Evolutionary conservation across 108 stramenopile species (phyloP), one percentile per base, ranked within the genome.

Genomic region (Cylindrotheca closterium): DNA sequence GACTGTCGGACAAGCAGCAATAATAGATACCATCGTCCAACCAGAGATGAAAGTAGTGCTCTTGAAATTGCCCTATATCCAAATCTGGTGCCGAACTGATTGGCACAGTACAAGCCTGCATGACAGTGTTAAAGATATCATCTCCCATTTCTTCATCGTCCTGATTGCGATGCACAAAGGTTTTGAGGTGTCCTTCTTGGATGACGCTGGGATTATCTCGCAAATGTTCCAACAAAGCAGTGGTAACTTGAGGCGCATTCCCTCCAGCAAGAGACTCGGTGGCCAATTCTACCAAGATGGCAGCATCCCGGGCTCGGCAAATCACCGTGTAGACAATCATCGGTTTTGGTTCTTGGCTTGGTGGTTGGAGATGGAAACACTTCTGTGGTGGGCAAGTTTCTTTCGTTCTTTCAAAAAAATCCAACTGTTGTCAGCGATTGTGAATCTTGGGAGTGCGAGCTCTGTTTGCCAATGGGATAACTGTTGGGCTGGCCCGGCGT

Each of bases 281-380:
- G 10, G 82, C 73, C 45, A 29, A 48, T 50, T 92, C 91, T 23
- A 76, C 83, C 23, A 92, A 60, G 25, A 92, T 73, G 1, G 64
- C 73, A 10, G 85, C 87, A 62, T 92, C 91, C 28, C 70, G 68
- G 32, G 81, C 60, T 21, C 86, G 74, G 37, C 79, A 83, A 66
- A 92, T 79, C 17, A 82, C 73, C n/a, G 84, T 72, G 61, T 92
- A 92, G 57, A 92, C 74, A 37, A 88, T 80, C 82, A 87, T 92
- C 52, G 34, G 66, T 57, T 56, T 12, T 8, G 18, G 21, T 21
- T 8, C 24, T 7, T 17, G 5, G 18, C 50, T 5, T 7, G 24
- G 12, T 10, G 19, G n/a, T 3, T 29, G 4, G 58, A 23, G 32
- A 37, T 34, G 31, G 28, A 55, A 45, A 12, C 42, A 45, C 8